Percentiles rank a stretch among this genome's conserved stretches.
Conservation (phyloP, 1,139 yeast genomes). For the Sugiyamaella neomexicana region DNA sequence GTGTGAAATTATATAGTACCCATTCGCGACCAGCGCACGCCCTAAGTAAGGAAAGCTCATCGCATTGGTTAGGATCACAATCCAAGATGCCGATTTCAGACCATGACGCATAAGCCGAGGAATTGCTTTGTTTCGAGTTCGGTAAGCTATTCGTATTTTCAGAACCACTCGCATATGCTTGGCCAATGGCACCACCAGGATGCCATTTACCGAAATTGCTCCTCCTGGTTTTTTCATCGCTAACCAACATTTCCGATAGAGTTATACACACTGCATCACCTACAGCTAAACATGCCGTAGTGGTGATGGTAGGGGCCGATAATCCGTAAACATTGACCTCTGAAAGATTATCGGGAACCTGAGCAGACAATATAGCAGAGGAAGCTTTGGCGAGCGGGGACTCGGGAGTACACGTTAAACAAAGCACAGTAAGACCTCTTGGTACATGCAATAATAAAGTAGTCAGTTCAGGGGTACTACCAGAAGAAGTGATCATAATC, state of each 20-base stretch:
- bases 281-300: slow-evolving; percentile 71
- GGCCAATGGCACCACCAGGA: slow-evolving; percentile 91
- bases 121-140: no score
- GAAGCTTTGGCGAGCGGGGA: slow-evolving; percentile 50
- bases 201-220: slow-evolving; percentile 66
- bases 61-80: slow-evolving; percentile 16
- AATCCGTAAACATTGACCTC: slow-evolving; percentile 75
- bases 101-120: slow-evolving; percentile 4
- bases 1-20: slow-evolving; percentile 20
- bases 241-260: slow-evolving; percentile 63
- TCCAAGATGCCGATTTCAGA: slow-evolving; percentile 15
- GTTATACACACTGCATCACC: slow-evolving; percentile 81
- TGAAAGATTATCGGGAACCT: slow-evolving; percentile 55
- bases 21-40: slow-evolving; percentile 31
- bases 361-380: slow-evolving; percentile 61
- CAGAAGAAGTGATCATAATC: slow-evolving; percentile 74
- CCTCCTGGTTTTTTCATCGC: slow-evolving; percentile 55
- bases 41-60: slow-evolving; percentile 27
- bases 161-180: slow-evolving; percentile 39
- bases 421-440: slow-evolving; percentile 52
- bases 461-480: slow-evolving; percentile 76
- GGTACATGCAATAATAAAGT: slow-evolving; percentile 61
- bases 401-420: slow-evolving; percentile 59
- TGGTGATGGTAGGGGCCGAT: slow-evolving; percentile 86
- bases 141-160: neutral